phyloP scores from a whole-genome alignment of 2,329 filamentous ascomycete genomes.

The Microsporum audouinii region DNA sequence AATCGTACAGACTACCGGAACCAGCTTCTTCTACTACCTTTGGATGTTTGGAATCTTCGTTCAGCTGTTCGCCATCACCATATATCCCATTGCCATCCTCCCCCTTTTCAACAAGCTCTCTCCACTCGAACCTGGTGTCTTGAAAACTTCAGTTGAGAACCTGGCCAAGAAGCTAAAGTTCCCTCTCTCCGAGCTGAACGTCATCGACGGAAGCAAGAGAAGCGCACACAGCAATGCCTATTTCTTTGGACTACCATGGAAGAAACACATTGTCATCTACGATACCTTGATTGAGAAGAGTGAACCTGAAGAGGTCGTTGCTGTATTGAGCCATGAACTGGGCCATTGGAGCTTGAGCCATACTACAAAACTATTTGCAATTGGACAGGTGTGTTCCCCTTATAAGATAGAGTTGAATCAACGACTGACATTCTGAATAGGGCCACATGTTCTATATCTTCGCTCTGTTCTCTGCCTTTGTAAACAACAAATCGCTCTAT shows the following conservation, averaged over 20 bases:
- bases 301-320: constrained; percentile 80
- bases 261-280: constrained; percentile 99
- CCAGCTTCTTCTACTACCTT: constrained; percentile 93
- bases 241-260: constrained; percentile 97
- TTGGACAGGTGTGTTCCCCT: constrained; percentile 56
- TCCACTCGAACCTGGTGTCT: constrained; percentile 70
- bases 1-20: constrained; percentile 89
- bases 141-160: constrained; percentile 79
- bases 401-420: neutral
- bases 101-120: constrained; percentile 98
- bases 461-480: constrained; percentile 88
- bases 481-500: constrained; percentile 89
- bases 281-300: constrained; percentile 96
- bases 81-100: constrained; percentile 88
- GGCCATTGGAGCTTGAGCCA: constrained; percentile 96
- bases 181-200: constrained; percentile 81
- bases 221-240: constrained; percentile 85
- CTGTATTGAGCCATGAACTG: constrained; percentile 87
- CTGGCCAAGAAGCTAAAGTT: constrained; percentile 78
- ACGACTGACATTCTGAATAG: constrained; percentile 35
- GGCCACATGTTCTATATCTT: constrained; percentile 96
- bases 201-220: constrained; percentile 86
- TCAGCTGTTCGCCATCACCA: constrained; percentile 88
- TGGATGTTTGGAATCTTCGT: constrained; percentile 86
- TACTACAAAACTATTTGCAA: constrained; percentile 80